phyloP scores from a whole-genome alignment of 495 filamentous ascomycete genomes.

The Penicillium verhagenii region DNA sequence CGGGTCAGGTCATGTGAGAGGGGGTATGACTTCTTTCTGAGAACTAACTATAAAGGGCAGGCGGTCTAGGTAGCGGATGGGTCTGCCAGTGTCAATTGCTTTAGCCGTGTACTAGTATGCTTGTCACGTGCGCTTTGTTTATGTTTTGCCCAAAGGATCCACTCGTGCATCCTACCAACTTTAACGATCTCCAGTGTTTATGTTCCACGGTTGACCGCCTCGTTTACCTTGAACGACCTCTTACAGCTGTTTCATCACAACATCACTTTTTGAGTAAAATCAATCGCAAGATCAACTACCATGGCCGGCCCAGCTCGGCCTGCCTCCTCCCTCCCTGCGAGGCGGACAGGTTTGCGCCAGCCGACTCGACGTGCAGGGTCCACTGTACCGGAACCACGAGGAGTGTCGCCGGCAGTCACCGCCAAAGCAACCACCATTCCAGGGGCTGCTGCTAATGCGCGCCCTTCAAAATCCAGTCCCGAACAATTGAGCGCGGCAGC shows the following conservation, averaged over 20 bases:
- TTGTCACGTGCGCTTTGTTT: slow-evolving; percentile 41
- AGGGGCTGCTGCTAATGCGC: slow-evolving; percentile 36
- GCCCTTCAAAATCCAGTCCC: slow-evolving; percentile 39
- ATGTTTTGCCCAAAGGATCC: slow-evolving; percentile 38
- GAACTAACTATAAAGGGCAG: background rate
- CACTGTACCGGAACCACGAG: slow-evolving; percentile 39
- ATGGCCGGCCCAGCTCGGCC: slow-evolving; percentile 60
- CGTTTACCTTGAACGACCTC: background rate
- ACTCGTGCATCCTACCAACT: slow-evolving; percentile 17
- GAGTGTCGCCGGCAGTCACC: slow-evolving; percentile 62
- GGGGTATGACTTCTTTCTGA: slow-evolving; percentile 1
- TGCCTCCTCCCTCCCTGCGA: slow-evolving; percentile 48
- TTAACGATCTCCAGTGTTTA: background rate
- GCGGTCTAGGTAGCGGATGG: background rate
- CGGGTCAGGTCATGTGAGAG: slow-evolving; percentile 42
- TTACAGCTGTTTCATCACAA: background rate
- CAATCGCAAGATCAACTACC: slow-evolving; percentile 20
- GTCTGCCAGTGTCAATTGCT: background rate
- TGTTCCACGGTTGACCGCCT: background rate
- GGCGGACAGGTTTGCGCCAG: slow-evolving; percentile 56
- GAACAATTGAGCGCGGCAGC: slow-evolving; percentile 44
- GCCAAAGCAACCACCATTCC: slow-evolving; percentile 39
- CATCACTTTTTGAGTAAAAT: background rate
- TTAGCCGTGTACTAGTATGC: background rate
- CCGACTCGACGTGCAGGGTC: slow-evolving; percentile 42